Evolutionary conservation across 768 basidiomycete genomes (phyloP), one percentile per base, ranked within the genome.

Genomic region (Boletus patriciae): DNA sequence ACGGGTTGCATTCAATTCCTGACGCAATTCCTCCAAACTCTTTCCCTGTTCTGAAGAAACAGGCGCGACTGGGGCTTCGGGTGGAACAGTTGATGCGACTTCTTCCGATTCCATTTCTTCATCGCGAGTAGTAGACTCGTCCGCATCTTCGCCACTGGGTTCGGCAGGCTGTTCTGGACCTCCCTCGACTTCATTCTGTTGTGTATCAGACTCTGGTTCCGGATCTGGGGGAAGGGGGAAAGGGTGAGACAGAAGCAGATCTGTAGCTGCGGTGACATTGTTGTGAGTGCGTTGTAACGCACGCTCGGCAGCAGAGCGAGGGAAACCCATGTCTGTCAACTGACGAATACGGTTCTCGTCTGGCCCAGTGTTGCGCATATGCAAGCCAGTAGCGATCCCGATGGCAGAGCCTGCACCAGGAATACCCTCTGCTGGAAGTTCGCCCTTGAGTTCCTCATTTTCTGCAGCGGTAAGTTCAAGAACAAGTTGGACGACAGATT

Each of bases 301-400:
- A 50, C 87, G 82, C 66, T 91, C 90, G 2, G 87, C 92, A 13
- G 92, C 91, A 41, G 84, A 81, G n/a, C 94, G 85, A 36, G 89
- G 85, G 77, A 98, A 99, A 45, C 97, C 97, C 97, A 99, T 98
- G 65, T 98, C 97, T 11, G 84, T 87, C 52, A 98, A 78, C 64
- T 93, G 89, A 49, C 83, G 82, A 51, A 98, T 84, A 36, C 88
- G 83, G 45, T 78, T 80, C 69, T 94, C 92, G 68, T 93, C 90
- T 0, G 88, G 83, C 13, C 79, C 84, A 57, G 78, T 61, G 21
- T 70, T 68, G 37, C 65, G 69, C 56, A 70, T 71, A 57, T 70
- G 69, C 57, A 64, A 67, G 41, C 68, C 76, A 48, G 67, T 64
- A 51, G 74, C 67, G 10, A 71, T 52, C 43, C 73, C 66, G 36